phyloP scores from a whole-genome alignment of 371 early-diverging fungal species.

The Mucor saturninus region DNA sequence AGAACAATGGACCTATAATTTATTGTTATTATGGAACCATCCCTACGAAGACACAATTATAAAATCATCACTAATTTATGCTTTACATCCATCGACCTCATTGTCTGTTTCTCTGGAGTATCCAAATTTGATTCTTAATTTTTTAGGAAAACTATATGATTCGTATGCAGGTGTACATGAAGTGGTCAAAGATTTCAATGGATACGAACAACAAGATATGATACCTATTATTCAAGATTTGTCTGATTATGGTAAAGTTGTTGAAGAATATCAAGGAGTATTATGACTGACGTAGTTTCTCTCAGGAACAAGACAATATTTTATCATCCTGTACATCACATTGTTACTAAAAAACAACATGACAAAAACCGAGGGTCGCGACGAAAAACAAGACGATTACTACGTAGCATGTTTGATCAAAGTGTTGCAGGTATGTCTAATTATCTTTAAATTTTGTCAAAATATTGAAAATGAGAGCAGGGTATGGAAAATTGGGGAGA shows the following conservation, averaged over 20 bases:
- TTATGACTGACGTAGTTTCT: neutral
- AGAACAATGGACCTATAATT: conserved; percentile 29
- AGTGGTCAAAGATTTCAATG: neutral
- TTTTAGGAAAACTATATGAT: conserved; percentile 25
- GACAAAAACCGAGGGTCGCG: neutral
- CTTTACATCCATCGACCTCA: conserved; percentile 24
- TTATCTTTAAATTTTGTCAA: neutral
- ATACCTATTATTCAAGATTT: conserved; percentile 8
- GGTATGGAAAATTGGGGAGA: conserved; percentile 9
- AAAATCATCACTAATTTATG: conserved; percentile 13
- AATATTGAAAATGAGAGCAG: neutral
- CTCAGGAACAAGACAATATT: conserved; percentile 9
- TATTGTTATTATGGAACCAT: conserved; percentile 31
- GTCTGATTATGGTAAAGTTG: neutral
- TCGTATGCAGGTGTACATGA: conserved; percentile 1
- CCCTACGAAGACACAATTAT: conserved; percentile 26
- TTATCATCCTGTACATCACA: conserved; percentile 6
- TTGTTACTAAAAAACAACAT: conserved; percentile 7
- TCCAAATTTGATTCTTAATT: conserved; percentile 23
- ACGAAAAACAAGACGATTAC: conserved; percentile 7
- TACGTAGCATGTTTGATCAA: conserved; percentile 18
- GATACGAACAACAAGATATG: neutral
- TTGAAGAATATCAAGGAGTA: too few relatives aligned
- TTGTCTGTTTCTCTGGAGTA: conserved; percentile 27
- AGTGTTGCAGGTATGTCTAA: conserved; percentile 13